Evolutionary conservation across 768 basidiomycete genomes (phyloP), one percentile per base, ranked within the genome.

Genomic region (Mycena crocata): DNA sequence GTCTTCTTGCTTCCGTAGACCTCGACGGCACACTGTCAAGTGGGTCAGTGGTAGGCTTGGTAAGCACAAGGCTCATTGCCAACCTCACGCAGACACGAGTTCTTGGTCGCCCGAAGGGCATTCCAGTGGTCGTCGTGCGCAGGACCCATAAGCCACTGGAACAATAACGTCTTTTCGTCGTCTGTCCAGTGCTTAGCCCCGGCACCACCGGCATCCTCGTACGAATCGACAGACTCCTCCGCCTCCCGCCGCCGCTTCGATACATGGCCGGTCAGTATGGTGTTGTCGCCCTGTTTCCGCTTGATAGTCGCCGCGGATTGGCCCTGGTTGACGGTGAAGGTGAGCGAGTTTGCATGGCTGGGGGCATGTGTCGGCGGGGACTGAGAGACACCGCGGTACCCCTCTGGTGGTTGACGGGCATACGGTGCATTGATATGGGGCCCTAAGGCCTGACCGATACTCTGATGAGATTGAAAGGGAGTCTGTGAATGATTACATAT

Each of bases 171-270:
- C 78, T 93, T 94, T 74, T 94, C 92, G 12, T 93, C 91, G 75
- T 93, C 93, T 0, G 91, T 91, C 92, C 92, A 94, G 71, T 94
- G 92, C 70, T 93, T 93, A 1, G 92, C 90, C 28, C 92, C 92
- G 65, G 87, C 86, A 5, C 79, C 84, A 12, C 76, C 75, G 57
- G 84, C 82, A 55, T 85, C 85, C 32, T 83, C 75, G 70, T 88
- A 86, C 66, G 81, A 84, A 46, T 69, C 71, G 55, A 83, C 80
- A 8, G 69, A 59, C 24, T 85, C 83, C 58, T 82, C 83, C n/a
- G 75, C 72, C 39, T 84, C 84, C 46, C 84, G 78, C 37, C 86
- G 82, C 48, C 86, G 82, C 78, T 86, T 87, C 68, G 77, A 77
- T 31, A 80, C 75, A 62, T 81, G 80, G 23, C 78, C 67, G 55